phyloP scores from a whole-genome alignment of 306 rosid genomes.

The Pyrus bretschneideri region DNA sequence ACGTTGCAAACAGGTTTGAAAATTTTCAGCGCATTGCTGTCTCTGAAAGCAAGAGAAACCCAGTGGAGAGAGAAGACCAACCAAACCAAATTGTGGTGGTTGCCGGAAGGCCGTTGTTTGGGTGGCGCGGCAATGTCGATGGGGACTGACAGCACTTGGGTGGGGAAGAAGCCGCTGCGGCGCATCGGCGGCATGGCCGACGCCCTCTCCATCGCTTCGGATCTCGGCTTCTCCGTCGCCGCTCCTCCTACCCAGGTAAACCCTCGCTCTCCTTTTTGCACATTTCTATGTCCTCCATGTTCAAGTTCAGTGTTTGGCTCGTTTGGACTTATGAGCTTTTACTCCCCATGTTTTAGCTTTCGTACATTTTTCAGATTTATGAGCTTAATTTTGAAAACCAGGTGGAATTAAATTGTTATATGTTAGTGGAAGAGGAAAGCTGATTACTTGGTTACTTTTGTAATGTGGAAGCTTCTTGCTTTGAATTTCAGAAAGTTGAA shows the following conservation, averaged over 20 bases:
- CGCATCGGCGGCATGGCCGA: constrained; percentile 88
- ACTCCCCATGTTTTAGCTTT: not conserved
- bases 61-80: not conserved
- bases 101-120: not conserved
- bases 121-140: constrained; percentile 36
- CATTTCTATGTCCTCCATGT: not conserved
- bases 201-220: constrained; percentile 81
- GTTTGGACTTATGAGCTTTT: not conserved
- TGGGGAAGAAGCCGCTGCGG: constrained; percentile 79
- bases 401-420: not conserved
- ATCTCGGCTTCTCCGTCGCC: constrained; percentile 74
- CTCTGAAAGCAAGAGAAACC: not conserved
- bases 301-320: not conserved
- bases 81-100: not conserved
- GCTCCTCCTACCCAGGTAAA: constrained; percentile 56
- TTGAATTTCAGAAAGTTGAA: not conserved
- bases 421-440: not conserved
- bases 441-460: not conserved
- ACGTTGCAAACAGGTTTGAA: not conserved
- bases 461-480: not conserved
- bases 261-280: not conserved
- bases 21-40: not conserved
- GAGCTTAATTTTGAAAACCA: not conserved
- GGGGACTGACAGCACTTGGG: constrained; percentile 68
- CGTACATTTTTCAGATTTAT: not conserved